phyloP scores from a whole-genome alignment of 176 grass and related monocot species.

The Phyllostachys edulis region DNA sequence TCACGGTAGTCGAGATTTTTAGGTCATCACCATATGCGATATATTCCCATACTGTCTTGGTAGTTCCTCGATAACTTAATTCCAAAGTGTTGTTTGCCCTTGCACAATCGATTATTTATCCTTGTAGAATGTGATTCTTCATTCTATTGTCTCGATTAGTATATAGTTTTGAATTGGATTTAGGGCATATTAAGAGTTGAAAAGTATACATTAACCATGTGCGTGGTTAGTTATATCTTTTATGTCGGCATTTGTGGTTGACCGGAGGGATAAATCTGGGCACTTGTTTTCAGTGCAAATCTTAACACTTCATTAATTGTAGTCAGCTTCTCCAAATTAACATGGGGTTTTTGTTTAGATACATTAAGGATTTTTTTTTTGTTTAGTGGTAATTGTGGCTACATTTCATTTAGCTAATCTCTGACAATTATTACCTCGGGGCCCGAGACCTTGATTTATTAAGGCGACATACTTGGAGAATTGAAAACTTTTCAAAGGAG shows the following conservation, averaged over 20 bases:
- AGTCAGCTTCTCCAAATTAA: not conserved
- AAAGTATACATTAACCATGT: not conserved
- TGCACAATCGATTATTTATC: constrained; percentile 22
- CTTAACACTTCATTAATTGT: not conserved
- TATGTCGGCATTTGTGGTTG: constrained; percentile 9
- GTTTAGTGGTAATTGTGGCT: constrained; percentile 24
- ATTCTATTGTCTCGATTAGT: not conserved
- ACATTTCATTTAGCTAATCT: constrained; percentile 32
- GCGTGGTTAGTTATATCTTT: not conserved
- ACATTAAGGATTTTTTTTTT: too few relatives aligned
- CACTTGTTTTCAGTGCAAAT: constrained; percentile 15
- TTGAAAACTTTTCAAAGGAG: constrained; percentile 87
- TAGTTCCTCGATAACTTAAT: not conserved
- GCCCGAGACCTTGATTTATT: constrained; percentile 75
- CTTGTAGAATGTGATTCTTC: not conserved
- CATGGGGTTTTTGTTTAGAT: not conserved
- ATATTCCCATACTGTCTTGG: not conserved
- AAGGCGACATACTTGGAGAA: constrained; percentile 80
- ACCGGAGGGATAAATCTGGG: constrained; percentile 26
- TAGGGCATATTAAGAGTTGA: not conserved
- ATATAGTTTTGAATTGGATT: not conserved
- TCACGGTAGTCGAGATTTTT: not conserved
- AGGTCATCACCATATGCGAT: not conserved
- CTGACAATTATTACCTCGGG: constrained; percentile 48
- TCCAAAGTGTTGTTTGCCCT: not conserved